Conservation (phyloP, 1,139 yeast species). For the Suhomyces taliae region DNA sequence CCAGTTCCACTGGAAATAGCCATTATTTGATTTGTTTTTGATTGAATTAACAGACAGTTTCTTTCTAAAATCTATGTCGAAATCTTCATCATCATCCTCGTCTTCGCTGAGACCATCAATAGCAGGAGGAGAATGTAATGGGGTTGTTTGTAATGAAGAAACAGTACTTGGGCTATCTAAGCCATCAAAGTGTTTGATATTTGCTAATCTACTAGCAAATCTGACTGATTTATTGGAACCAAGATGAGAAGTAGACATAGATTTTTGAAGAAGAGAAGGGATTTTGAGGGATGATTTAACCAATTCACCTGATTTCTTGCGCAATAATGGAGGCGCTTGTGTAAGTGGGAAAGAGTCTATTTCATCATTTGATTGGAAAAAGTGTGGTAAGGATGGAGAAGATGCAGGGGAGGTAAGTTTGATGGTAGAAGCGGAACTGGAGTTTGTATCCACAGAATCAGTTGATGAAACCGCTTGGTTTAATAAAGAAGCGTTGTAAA, state of each 20-base stretch:
- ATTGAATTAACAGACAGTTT: neutral
- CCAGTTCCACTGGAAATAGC: conserved; percentile 19
- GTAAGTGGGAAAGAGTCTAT: neutral
- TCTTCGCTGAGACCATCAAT: conserved; percentile 14
- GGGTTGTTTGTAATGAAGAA: conserved; percentile 33
- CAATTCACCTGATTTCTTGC: conserved; percentile 42
- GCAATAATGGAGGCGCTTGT: conserved; percentile 23
- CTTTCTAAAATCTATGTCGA: conserved; percentile 7
- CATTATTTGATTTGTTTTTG: conserved; percentile 1
- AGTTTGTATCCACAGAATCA: conserved; percentile 9
- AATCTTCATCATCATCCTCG: conserved; percentile 18
- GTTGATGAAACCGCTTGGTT: conserved; percentile 7
- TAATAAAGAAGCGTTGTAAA: conserved; percentile 8
- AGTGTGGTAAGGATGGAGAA: conserved; percentile 11
- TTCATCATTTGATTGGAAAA: conserved; percentile 3
- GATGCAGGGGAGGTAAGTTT: conserved; percentile 9
- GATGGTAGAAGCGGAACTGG: conserved; percentile 10
- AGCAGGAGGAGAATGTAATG: conserved; percentile 33
- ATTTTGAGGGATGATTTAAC: conserved; percentile 42
- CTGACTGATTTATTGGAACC: conserved; percentile 33
- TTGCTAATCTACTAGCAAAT: conserved; percentile 38
- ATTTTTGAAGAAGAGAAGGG: conserved; percentile 23
- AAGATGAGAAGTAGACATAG: conserved; percentile 29
- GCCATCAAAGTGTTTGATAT: conserved; percentile 44
- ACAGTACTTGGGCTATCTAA: conserved; percentile 42